Base-by-base conservation (phyloP, 2,329 filamentous ascomycete genomes). In the Talaromyces funiculosus region DNA sequence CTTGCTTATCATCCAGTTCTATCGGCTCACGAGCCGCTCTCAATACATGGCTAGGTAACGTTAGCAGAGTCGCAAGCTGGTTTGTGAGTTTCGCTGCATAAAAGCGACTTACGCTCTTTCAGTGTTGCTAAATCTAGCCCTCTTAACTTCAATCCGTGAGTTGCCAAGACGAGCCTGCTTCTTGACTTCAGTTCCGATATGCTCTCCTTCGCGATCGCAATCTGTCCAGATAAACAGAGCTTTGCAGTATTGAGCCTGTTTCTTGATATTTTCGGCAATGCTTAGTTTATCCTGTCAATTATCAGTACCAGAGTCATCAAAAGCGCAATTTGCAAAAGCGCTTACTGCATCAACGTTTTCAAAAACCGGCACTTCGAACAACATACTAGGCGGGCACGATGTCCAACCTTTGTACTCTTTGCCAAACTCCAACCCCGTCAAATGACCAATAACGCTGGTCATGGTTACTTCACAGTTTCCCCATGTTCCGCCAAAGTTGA, bases 141-240 rank as follows among this genome's bases (percentile, higher is more conserved):
- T 84, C 70, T 90, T 94, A 61, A 97, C 84, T 63, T 91, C 82
- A 43, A 99, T 86, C 1, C 80, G 79, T 9, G 81, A 75, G 64
- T 97, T 97, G 9, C 84, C 87, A 68, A 86, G 86, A 51, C 81
- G 79, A 4, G 94, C 94, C 61, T 93, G 88, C 57, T 89, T 84
- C 47, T 91, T 87, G 63, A 99, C 93, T 73, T 99, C 93, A 40
- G 89, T 83, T 6, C 94, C 94, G 66, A 99, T 99, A 71, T 97
- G 90, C 73, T 99, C 94, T 37, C 94, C 94, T 80, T 99, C 94
- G 59, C 92, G 86, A 80, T 99, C 94, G 75, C 94, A 97, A 81
- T 99, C 94, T 0, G 94, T 99, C 94, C 94, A 99, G 67, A 99
- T 97, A 74, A 95, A 93, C 33, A 99, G 81, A 12, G 87, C 85